A percentile compares a stretch with the other conserved stretches of the same genome.
Evolutionary conservation across 805 yeast genomes (phyloP).

Genomic region (Yarrowia sp.): DNA sequence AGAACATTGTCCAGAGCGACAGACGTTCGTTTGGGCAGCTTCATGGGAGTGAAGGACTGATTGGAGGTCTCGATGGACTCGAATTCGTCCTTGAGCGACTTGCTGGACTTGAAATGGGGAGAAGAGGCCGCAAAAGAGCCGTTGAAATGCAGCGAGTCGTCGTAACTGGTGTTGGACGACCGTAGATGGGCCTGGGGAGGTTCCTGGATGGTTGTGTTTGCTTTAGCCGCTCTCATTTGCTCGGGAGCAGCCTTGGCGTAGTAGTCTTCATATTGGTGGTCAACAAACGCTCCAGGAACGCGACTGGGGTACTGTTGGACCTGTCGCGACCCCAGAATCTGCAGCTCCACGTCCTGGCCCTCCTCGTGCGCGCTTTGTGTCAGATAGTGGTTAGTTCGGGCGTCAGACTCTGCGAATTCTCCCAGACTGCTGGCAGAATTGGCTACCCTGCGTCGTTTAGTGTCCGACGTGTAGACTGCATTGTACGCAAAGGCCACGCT

Average conservation of each 20-base stretch:
- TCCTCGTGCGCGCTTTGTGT: neutral
- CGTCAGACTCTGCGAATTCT: neutral
- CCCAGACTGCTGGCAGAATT: neutral
- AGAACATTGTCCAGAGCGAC: neutral
- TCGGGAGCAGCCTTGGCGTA: constrained; percentile 15
- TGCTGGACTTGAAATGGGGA: neutral
- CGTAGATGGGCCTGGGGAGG: constrained; percentile 6
- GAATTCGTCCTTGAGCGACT: neutral
- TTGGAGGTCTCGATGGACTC: neutral
- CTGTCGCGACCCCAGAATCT: neutral
- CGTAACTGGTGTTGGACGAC: neutral
- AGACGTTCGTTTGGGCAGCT: constrained; percentile 1
- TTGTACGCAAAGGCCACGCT: constrained; percentile 8
- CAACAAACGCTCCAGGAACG: constrained; percentile 12
- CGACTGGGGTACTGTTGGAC: neutral
- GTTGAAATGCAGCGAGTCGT: constrained; percentile 7
- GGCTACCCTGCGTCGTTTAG: constrained; percentile 7
- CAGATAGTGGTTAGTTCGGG: neutral
- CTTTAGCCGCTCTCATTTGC: constrained; percentile 7
- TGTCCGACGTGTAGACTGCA: neutral
- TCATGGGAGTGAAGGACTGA: constrained; percentile 11
- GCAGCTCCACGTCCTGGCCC: constrained; percentile 9
- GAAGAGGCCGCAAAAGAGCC: constrained; percentile 19
- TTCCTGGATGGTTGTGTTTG: neutral
- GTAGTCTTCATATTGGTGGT: constrained; percentile 3